Percentiles rank a stretch among this genome's conserved stretches.
Evolutionary conservation across 495 filamentous ascomycete genomes (phyloP).

Genomic region (Aspergillus avenaceus): DNA sequence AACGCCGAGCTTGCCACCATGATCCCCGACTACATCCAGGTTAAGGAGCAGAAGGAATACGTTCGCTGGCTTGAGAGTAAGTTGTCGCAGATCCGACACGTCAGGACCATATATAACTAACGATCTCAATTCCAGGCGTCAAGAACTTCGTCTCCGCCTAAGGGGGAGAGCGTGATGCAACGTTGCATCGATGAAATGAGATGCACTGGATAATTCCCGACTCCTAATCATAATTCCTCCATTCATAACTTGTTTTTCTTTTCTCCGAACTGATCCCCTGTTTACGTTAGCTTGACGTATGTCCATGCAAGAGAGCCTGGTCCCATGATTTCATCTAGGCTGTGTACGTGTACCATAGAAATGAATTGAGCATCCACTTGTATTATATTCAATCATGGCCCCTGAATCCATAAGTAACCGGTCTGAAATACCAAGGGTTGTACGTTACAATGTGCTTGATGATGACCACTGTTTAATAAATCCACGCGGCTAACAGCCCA

Average conservation of each 20-base stretch:
- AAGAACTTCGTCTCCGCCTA: slow-evolving; percentile 73
- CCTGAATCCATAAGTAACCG: too few relatives aligned
- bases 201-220: slow-evolving; percentile 4
- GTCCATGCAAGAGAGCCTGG: neutral
- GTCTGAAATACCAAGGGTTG: too few relatives aligned
- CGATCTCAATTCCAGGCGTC: slow-evolving; percentile 44
- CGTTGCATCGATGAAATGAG: neutral
- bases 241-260: neutral
- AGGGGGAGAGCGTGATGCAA: slow-evolving; percentile 6
- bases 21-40: slow-evolving; percentile 93
- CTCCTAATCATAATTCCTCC: slow-evolving; percentile 1
- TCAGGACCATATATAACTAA: slow-evolving; percentile 11
- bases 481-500: too few relatives aligned
- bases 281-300: slow-evolving; percentile 4
- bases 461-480: too few relatives aligned
- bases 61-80: slow-evolving; percentile 78
- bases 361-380: slow-evolving; percentile 12
- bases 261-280: neutral
- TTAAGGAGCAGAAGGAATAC: slow-evolving; percentile 99
- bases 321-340: neutral
- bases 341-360: slow-evolving; percentile 21
- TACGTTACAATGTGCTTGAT: too few relatives aligned
- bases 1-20: slow-evolving; percentile 83
- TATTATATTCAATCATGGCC: slow-evolving; percentile 3
- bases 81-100: slow-evolving; percentile 18